Conservation (phyloP, 129 eudicot species). For the Helianthus tuberosus region DNA sequence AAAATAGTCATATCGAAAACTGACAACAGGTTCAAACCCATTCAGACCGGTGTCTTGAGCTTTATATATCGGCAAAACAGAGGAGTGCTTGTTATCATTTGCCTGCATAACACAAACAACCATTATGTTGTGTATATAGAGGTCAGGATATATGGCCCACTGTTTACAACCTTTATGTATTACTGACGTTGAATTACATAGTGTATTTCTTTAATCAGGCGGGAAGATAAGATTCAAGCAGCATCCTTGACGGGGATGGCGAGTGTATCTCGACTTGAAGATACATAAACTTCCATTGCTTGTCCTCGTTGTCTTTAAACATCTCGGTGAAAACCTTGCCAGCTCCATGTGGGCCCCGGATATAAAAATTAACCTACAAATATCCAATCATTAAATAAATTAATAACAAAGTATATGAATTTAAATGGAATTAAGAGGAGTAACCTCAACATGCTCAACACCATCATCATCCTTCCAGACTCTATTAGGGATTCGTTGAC, state of each 20-base stretch:
- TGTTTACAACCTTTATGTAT: conserved; percentile 17
- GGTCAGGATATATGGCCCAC: background rate
- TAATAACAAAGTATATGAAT: background rate
- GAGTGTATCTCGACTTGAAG: conserved; percentile 75
- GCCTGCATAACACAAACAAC: conserved; percentile 29
- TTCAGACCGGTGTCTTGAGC: conserved; percentile 1
- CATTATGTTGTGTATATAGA: background rate
- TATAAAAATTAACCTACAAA: conserved; percentile 71
- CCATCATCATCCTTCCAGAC: conserved; percentile 88
- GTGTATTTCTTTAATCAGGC: conserved; percentile 42
- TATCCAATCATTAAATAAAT: background rate
- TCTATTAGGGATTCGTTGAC: conserved; percentile 76
- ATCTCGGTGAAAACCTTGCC: conserved; percentile 79
- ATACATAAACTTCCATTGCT: conserved; percentile 89
- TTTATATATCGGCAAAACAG: background rate
- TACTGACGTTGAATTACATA: conserved; percentile 13
- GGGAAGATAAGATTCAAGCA: conserved; percentile 89
- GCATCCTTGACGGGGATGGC: conserved; percentile 69
- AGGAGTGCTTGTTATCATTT: background rate
- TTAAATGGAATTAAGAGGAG: conserved; percentile 1
- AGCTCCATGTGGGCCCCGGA: conserved; percentile 90
- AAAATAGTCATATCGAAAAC: conserved; percentile 17
- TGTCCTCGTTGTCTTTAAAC: conserved; percentile 84
- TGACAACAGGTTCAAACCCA: conserved; percentile 10
- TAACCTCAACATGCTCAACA: conserved; percentile 86